Evolutionary conservation across 805 yeast genomes (phyloP).

Genomic region (Candida railenensis): DNA sequence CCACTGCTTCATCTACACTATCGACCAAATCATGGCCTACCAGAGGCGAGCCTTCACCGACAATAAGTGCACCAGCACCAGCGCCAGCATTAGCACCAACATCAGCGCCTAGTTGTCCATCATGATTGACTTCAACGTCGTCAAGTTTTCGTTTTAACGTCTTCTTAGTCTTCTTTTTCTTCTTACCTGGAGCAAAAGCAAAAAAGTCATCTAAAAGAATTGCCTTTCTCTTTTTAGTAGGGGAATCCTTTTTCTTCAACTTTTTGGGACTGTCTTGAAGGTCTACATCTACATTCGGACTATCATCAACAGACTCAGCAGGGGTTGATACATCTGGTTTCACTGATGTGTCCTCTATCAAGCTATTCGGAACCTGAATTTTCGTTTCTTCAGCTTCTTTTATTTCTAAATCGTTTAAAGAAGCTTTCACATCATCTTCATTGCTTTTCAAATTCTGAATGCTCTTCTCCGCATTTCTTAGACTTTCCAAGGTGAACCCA

Average conservation of each 20-base stretch:
- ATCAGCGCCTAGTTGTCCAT: not conserved
- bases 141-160: slow-evolving; percentile 5
- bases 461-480: not conserved
- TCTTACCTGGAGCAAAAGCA: slow-evolving; percentile 14
- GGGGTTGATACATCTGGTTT: too few species aligned
- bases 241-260: not conserved
- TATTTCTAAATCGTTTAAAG: not conserved
- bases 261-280: not conserved
- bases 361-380: too few species aligned
- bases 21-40: too few species aligned
- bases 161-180: slow-evolving; percentile 15
- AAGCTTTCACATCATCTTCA: not conserved
- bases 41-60: too few species aligned
- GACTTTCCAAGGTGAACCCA: not conserved
- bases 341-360: too few species aligned
- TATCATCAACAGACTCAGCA: too few species aligned
- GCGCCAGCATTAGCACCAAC: not conserved
- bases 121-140: not conserved
- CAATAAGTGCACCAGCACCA: not conserved
- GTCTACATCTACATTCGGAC: not conserved
- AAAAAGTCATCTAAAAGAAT: slow-evolving; percentile 29
- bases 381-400: not conserved
- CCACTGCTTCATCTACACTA: too few species aligned
- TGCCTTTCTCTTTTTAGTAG: not conserved
- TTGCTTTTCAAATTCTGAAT: not conserved